Evolutionary conservation across 371 early-diverging fungal genomes (phyloP).

Genomic region (Parasitella parasitica): DNA sequence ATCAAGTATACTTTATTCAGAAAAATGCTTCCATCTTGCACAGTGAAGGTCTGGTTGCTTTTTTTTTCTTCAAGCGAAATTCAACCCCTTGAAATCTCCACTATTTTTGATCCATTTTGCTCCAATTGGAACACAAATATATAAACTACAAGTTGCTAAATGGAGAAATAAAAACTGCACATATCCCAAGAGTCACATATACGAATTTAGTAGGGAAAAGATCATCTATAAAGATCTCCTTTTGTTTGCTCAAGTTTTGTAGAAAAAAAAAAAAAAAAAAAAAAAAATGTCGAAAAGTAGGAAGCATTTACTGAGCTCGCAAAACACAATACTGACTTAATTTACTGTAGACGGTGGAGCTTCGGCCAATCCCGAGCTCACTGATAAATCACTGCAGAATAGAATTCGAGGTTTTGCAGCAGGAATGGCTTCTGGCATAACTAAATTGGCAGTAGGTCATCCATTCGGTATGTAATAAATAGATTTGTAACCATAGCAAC

Average conservation of each 20-base stretch:
- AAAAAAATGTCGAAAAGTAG: not conserved
- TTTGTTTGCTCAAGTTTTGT: not conserved
- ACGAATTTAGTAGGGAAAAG: too few species aligned
- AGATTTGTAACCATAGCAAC: not conserved
- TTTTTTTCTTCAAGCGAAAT: not conserved
- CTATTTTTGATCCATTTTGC: not conserved
- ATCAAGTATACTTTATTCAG: too few species aligned
- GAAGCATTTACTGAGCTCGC: not conserved
- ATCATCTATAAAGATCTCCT: not conserved
- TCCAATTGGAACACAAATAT: not conserved
- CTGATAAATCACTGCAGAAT: constrained; percentile 52
- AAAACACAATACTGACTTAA: not conserved
- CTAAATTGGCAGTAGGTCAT: constrained; percentile 80
- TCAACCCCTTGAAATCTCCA: not conserved
- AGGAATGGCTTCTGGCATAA: constrained; percentile 78
- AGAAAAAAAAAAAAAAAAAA: too few species aligned
- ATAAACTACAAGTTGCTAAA: not conserved
- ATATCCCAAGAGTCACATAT: too few species aligned
- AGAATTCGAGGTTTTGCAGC: constrained; percentile 74
- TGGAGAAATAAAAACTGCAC: not conserved
- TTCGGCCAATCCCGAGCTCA: constrained; percentile 34
- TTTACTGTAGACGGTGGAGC: not conserved
- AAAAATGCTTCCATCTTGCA: too few species aligned
- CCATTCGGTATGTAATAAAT: constrained; percentile 62
- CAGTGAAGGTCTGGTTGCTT: too few species aligned